phyloP scores from a whole-genome alignment of 306 rosid species.

The Fragaria nilgerrensis region DNA sequence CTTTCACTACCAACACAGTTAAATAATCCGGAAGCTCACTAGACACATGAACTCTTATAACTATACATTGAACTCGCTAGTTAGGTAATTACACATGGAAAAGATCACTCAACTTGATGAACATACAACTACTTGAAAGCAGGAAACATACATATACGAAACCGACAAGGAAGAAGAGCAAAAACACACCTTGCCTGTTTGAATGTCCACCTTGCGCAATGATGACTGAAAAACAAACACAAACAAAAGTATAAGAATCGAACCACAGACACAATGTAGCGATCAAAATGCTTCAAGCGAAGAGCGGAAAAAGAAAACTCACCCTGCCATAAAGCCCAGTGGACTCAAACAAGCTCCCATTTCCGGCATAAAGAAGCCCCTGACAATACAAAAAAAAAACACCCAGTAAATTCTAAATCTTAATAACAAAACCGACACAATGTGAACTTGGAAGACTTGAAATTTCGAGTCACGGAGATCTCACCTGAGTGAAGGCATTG shows the following conservation, averaged over 20 bases:
- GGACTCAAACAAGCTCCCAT: constrained; percentile 77
- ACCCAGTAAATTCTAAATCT: constrained; percentile 3
- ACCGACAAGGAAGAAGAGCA: constrained; percentile 2
- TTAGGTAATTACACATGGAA: neutral
- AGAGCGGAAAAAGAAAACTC: constrained; percentile 5
- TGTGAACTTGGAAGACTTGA: too few relatives aligned
- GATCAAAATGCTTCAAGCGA: neutral
- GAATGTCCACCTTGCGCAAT: constrained; percentile 78
- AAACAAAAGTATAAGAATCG: constrained; percentile 13
- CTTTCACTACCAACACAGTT: neutral
- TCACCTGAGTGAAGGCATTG: constrained; percentile 87
- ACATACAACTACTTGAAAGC: neutral
- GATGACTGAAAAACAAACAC: constrained; percentile 61
- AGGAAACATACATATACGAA: constrained; percentile 4
- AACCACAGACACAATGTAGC: neutral
- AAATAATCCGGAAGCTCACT: neutral
- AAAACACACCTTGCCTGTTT: constrained; percentile 67
- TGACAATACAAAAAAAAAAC: constrained; percentile 39
- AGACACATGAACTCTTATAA: neutral
- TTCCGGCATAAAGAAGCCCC: constrained; percentile 84
- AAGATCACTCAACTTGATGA: neutral
- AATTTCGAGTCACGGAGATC: neutral
- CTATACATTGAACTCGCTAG: neutral
- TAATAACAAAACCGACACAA: neutral
- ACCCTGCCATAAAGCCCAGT: constrained; percentile 77